phyloP scores from a whole-genome alignment of 441 rosid genomes.

The Macaranga tanarius region DNA sequence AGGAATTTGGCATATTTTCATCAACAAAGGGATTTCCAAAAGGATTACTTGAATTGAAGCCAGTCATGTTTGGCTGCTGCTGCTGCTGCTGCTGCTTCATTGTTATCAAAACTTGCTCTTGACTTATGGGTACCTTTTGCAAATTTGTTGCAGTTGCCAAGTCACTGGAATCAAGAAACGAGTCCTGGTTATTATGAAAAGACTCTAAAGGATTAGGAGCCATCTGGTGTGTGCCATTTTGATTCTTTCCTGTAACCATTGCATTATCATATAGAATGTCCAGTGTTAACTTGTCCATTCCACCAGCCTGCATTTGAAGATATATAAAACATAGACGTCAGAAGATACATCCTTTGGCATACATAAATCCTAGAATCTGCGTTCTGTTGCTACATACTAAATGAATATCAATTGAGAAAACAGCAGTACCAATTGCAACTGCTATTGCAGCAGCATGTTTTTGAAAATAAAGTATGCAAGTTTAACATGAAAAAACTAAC shows the following conservation, averaged over 20 bases:
- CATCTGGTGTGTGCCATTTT: not conserved
- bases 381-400: not conserved
- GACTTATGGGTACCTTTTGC: constrained; percentile 10
- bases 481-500: constrained; percentile 18
- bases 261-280: constrained; percentile 28
- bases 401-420: not conserved
- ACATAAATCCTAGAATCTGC: not conserved
- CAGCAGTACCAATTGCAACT: not conserved
- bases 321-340: too few relatives aligned
- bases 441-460: not conserved
- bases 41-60: constrained; percentile 9
- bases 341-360: too few relatives aligned
- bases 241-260: constrained; percentile 7
- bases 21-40: constrained; percentile 23
- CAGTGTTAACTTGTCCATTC: constrained; percentile 23
- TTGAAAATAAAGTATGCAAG: not conserved
- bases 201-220: constrained; percentile 24
- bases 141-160: not conserved
- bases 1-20: constrained; percentile 13
- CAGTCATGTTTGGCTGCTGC: not conserved
- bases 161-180: constrained; percentile 5
- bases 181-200: constrained; percentile 12
- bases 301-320: constrained; percentile 29
- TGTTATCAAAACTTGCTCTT: constrained; percentile 14
- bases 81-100: constrained; percentile 26